phyloP scores from a whole-genome alignment of 2,329 filamentous ascomycete genomes.

The Ilyonectria destructans region DNA sequence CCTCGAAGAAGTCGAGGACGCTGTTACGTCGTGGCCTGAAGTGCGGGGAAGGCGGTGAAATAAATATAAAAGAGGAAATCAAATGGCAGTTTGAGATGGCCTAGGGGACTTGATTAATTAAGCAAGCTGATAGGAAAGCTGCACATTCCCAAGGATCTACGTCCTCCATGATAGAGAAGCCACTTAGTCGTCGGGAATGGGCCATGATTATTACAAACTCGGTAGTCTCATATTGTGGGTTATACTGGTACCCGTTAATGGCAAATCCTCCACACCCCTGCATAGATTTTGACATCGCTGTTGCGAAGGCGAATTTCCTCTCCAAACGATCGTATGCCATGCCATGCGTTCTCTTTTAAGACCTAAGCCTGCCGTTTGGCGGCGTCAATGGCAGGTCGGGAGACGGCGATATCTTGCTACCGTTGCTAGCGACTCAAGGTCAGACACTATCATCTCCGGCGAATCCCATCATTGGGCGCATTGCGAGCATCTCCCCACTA shows the following conservation, averaged over 20 bases:
- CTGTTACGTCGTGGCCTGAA: conserved; percentile 89
- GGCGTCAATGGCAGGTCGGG: conserved; percentile 35
- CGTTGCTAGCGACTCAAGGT: conserved; percentile 52
- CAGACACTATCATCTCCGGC: conserved; percentile 21
- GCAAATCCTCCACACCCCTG: not conserved
- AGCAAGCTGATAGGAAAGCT: not conserved
- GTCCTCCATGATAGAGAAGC: not conserved
- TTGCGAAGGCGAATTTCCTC: conserved; percentile 37
- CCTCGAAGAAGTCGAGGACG: conserved; percentile 92
- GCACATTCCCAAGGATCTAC: not conserved
- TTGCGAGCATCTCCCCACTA: conserved; percentile 14
- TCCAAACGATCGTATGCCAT: conserved; percentile 47
- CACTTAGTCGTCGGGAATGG: not conserved
- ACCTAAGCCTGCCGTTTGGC: conserved; percentile 41
- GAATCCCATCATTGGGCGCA: not conserved
- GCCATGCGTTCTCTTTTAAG: conserved; percentile 52
- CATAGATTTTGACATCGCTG: conserved; percentile 27
- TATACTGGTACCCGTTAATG: conserved; percentile 31
- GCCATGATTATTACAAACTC: conserved; percentile 3
- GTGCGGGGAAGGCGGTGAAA: conserved; percentile 54
- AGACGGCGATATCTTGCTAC: conserved; percentile 51
- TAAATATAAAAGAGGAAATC: too few relatives aligned
- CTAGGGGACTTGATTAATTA: too few relatives aligned
- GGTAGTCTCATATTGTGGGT: conserved; percentile 34
- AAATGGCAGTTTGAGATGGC: not conserved